These are phyloP conservation scores for Sporobolomyces roseus DNA, from an alignment of 768 basidiomycete genomes.

Conservation along the genomic window DNA sequence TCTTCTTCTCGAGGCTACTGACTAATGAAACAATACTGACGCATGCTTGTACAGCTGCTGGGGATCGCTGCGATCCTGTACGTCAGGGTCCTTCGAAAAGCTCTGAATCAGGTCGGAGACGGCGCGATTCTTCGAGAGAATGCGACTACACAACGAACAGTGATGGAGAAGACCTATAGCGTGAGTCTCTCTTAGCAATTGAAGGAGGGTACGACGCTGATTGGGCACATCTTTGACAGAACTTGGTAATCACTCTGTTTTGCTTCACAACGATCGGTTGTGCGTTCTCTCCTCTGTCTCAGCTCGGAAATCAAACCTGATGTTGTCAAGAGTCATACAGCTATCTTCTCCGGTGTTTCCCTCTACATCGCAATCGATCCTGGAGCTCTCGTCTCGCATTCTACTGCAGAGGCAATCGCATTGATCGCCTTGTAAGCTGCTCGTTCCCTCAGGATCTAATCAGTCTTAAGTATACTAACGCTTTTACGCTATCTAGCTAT, in stretches of 20 bases:
- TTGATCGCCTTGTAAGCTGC: not conserved
- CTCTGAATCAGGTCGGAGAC: slow-evolving; percentile 2
- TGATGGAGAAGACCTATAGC: not conserved
- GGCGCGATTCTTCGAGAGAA: not conserved
- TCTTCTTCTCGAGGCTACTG: not conserved
- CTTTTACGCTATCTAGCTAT: not conserved
- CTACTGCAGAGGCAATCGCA: not conserved
- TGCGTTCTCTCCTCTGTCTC: not conserved
- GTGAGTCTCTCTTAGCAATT: not conserved
- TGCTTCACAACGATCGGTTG: slow-evolving; percentile 6
- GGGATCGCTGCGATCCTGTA: not conserved
- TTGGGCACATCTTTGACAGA: not conserved
- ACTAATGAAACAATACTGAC: too few species aligned
- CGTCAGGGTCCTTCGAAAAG: not conserved
- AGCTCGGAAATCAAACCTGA: not conserved
- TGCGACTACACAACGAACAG: not conserved
- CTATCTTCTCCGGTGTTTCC: not conserved
- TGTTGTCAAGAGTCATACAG: not conserved
- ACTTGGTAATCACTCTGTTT: slow-evolving; percentile 6
- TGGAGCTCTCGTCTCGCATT: not conserved
- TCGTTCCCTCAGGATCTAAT: not conserved
- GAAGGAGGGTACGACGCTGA: too few species aligned
- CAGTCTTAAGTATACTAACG: not conserved
- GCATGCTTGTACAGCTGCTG: not conserved
- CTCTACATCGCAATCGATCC: slow-evolving; percentile 11